Evolutionary conservation across 2,329 filamentous ascomycete genomes (phyloP).

Genomic region (Pseudogymnoascus pannorum): DNA sequence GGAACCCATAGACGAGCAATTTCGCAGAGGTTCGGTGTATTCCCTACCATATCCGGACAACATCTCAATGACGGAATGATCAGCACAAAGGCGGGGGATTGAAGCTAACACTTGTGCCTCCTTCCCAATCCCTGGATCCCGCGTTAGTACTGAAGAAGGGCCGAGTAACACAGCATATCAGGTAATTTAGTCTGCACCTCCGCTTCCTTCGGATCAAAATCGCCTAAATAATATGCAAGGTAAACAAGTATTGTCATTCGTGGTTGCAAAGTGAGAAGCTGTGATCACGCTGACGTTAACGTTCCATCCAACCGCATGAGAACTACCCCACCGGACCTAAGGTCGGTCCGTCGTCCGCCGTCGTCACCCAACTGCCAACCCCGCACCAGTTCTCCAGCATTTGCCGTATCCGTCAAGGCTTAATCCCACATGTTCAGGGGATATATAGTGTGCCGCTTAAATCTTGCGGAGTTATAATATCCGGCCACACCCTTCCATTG

Average conservation of each 20-base stretch:
- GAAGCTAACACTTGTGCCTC: neutral
- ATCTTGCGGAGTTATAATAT: constrained; percentile 7
- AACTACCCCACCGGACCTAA: neutral
- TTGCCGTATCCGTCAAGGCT: neutral
- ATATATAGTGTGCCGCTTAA: neutral
- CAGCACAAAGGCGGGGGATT: constrained; percentile 3
- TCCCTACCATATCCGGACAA: neutral
- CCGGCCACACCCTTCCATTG: neutral
- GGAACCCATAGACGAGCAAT: neutral
- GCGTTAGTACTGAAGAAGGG: neutral
- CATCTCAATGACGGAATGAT: constrained; percentile 6
- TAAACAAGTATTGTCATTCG: neutral
- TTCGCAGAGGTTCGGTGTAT: neutral
- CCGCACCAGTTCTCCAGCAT: neutral
- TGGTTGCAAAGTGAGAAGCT: neutral
- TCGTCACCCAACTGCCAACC: too few species aligned
- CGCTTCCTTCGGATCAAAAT: neutral
- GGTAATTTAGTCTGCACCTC: neutral
- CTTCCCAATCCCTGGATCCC: neutral
- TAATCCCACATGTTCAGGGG: neutral
- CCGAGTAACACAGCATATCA: neutral
- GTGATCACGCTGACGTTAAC: neutral
- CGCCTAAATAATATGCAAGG: neutral
- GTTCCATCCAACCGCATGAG: neutral
- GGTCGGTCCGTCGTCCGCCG: neutral